Conservation (phyloP, 1,139 yeast species). For the Hanseniaspora uvarum region DNA sequence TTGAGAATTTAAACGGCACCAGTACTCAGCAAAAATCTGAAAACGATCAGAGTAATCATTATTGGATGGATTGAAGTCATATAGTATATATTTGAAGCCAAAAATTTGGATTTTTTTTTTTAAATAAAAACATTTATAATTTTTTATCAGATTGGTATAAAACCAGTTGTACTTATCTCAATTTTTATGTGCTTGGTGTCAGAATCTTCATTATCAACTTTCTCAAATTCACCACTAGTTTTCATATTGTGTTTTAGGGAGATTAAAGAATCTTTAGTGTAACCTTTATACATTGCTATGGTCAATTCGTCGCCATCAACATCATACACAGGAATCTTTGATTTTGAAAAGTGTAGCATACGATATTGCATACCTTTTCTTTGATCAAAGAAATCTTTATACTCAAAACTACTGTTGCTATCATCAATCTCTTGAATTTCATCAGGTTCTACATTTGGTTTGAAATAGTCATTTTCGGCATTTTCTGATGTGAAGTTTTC, state of each 20-base stretch:
- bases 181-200: background rate
- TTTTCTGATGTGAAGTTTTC: background rate
- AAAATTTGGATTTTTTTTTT: background rate
- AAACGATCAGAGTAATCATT: background rate
- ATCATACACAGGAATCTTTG: conserved; percentile 1
- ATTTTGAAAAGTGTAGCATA: background rate
- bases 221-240: background rate
- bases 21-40: conserved; percentile 4
- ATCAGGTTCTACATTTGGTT: background rate
- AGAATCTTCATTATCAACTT: background rate
- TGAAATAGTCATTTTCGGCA: background rate
- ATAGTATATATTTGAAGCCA: background rate
- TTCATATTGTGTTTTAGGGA: background rate
- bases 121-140: background rate
- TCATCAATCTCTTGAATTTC: background rate
- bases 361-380: background rate
- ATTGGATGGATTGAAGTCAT: conserved; percentile 3
- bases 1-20: conserved; percentile 3
- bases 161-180: conserved; percentile 6
- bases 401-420: background rate
- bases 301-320: background rate
- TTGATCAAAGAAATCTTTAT: conserved; percentile 2
- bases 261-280: background rate
- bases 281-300: conserved; percentile 1
- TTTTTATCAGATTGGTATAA: conserved; percentile 1